phyloP scores from a whole-genome alignment of 2,329 filamentous ascomycete species.

The Akanthomyces uredinophilus region DNA sequence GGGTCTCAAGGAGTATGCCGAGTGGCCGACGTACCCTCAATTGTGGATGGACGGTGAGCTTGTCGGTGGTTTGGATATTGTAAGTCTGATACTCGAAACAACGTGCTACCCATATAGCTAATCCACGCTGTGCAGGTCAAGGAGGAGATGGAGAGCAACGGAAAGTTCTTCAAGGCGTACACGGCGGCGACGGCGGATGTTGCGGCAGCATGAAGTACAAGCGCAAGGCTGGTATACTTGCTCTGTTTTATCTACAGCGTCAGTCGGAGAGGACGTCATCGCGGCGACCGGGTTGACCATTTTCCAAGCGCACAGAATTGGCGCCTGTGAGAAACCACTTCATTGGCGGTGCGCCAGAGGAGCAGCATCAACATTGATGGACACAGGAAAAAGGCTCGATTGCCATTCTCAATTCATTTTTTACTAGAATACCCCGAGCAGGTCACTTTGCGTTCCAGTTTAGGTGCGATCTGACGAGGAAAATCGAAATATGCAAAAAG shows the following conservation, averaged over 20 bases:
- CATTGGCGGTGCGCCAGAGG: not conserved
- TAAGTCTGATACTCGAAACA: slow-evolving; percentile 44
- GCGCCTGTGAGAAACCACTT: not conserved
- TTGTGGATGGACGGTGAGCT: slow-evolving; percentile 88
- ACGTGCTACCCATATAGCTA: not conserved
- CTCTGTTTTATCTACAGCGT: not conserved
- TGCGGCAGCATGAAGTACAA: slow-evolving; percentile 31
- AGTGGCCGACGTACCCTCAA: slow-evolving; percentile 97
- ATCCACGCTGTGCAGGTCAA: slow-evolving; percentile 60
- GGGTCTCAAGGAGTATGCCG: slow-evolving; percentile 93
- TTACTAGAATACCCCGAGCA: slow-evolving; percentile 5
- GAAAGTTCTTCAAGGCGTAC: slow-evolving; percentile 76
- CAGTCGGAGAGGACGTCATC: not conserved
- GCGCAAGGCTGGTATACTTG: not conserved
- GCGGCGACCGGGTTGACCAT: not conserved
- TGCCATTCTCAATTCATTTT: not conserved
- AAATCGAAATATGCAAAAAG: not conserved
- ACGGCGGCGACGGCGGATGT: slow-evolving; percentile 46
- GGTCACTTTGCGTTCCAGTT: not conserved
- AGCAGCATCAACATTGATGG: not conserved
- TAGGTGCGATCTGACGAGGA: not conserved
- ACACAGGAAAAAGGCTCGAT: not conserved
- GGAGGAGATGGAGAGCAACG: slow-evolving; percentile 81
- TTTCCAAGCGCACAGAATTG: not conserved
- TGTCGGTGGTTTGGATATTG: slow-evolving; percentile 91